Conservation (phyloP, 768 basidiomycete species). For the Lenzites betulinus region DNA sequence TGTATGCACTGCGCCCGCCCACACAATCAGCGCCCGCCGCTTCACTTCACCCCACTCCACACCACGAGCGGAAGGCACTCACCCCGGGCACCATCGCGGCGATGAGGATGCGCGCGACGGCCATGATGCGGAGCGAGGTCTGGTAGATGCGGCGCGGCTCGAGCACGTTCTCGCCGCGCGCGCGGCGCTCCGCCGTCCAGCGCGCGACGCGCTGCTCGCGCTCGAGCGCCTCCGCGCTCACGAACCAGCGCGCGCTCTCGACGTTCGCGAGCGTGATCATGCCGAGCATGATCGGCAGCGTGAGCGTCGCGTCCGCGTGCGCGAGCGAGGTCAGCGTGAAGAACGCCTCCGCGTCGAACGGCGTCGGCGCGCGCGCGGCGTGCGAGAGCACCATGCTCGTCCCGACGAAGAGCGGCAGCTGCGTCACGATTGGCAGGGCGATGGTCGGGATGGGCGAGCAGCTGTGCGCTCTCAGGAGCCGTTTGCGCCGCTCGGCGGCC, state of each 20-base stretch:
- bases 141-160: conserved; percentile 56
- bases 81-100: conserved; percentile 76
- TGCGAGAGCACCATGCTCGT: conserved; percentile 59
- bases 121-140: conserved; percentile 53
- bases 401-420: conserved; percentile 74
- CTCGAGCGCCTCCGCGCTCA: conserved; percentile 57
- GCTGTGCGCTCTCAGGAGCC: conserved; percentile 58
- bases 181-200: conserved; percentile 45
- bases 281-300: conserved; percentile 71
- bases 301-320: conserved; percentile 69
- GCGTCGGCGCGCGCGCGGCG: conserved; percentile 58
- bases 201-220: conserved; percentile 50
- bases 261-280: conserved; percentile 78
- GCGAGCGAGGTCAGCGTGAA: conserved; percentile 69
- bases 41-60: conserved; percentile 6
- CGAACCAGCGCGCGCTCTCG: conserved; percentile 75
- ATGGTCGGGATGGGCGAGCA: conserved; percentile 62
- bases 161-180: conserved; percentile 46
- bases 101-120: conserved; percentile 66
- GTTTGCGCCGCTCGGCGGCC: conserved; percentile 48
- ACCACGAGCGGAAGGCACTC: conserved; percentile 27
- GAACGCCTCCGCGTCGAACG: conserved; percentile 78
- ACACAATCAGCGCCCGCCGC: not conserved
- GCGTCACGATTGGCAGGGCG: conserved; percentile 59
- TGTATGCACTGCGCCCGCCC: conserved; percentile 53